These are phyloP conservation scores for Rossbeevera mucosa DNA, from an alignment of 768 basidiomycete species.

Conservation along the genomic window DNA sequence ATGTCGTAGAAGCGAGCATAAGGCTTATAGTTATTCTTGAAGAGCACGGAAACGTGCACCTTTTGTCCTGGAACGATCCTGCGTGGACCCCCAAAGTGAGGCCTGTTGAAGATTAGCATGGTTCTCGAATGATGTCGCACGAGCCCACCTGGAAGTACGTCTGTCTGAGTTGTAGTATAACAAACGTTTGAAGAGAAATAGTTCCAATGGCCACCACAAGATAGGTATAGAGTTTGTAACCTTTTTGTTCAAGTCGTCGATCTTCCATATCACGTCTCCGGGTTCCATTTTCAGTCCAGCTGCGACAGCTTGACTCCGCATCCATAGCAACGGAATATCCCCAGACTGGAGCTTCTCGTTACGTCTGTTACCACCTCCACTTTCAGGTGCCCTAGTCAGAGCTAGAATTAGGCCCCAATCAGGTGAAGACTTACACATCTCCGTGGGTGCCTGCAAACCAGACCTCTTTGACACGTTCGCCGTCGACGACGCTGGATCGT, in stretches of 20 bases:
- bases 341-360: constrained; percentile 28
- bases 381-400: neutral
- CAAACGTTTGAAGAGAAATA: constrained; percentile 23
- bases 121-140: neutral
- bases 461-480: constrained; percentile 35
- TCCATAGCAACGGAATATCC: constrained; percentile 29
- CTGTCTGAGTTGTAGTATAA: constrained; percentile 26
- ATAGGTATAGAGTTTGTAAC: constrained; percentile 14
- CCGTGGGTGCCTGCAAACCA: constrained; percentile 42
- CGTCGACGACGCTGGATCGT: constrained; percentile 5
- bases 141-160: constrained; percentile 17
- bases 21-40: constrained; percentile 29
- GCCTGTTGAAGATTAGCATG: constrained; percentile 16
- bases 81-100: constrained; percentile 25
- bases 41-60: constrained; percentile 29
- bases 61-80: constrained; percentile 28
- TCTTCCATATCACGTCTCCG: constrained; percentile 27
- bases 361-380: constrained; percentile 27
- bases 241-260: constrained; percentile 23
- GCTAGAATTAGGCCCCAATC: neutral
- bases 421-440: constrained; percentile 32
- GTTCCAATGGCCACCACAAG: constrained; percentile 24
- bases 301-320: constrained; percentile 28
- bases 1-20: constrained; percentile 20
- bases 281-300: constrained; percentile 23